phyloP scores from a whole-genome alignment of 768 basidiomycete genomes.

The Exidia glandulosa region DNA sequence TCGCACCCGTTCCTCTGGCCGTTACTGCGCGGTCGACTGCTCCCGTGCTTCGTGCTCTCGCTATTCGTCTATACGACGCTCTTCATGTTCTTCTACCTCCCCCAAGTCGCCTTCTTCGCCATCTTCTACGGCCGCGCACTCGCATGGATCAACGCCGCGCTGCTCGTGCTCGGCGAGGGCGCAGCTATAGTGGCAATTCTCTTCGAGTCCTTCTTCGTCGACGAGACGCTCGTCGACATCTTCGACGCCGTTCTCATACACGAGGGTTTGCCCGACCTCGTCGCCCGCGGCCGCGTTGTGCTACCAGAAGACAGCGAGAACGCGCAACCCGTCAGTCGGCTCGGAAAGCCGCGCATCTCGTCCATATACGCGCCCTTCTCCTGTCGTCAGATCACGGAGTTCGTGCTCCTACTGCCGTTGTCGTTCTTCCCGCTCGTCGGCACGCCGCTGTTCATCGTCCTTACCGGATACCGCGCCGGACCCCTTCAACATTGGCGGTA shows the following conservation, averaged over 20 bases:
- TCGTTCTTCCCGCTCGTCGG: neutral
- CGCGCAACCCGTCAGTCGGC: too few relatives aligned
- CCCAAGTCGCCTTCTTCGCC: neutral
- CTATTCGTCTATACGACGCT: neutral
- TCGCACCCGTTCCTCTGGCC: neutral
- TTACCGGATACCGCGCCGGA: neutral
- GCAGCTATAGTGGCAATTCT: neutral
- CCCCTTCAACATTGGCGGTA: neutral
- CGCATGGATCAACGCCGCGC: neutral
- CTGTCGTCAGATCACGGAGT: neutral
- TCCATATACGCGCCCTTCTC: neutral
- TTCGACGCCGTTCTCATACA: neutral
- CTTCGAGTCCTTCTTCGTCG: neutral
- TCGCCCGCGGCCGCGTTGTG: too few relatives aligned
- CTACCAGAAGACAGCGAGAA: too few relatives aligned
- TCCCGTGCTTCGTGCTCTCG: neutral
- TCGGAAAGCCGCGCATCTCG: too few relatives aligned
- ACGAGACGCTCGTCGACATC: neutral
- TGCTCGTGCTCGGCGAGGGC: neutral
- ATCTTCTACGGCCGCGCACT: neutral
- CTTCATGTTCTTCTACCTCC: neutral
- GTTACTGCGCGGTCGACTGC: neutral
- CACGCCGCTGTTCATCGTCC: neutral
- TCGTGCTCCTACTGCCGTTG: neutral
- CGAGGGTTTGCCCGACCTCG: too few relatives aligned